A percentile compares a stretch with the other conserved stretches of the same genome.
phyloP scores from a whole-genome alignment of 1,284 basidiomycete genomes.

The Malassezia arunalokei region DNA sequence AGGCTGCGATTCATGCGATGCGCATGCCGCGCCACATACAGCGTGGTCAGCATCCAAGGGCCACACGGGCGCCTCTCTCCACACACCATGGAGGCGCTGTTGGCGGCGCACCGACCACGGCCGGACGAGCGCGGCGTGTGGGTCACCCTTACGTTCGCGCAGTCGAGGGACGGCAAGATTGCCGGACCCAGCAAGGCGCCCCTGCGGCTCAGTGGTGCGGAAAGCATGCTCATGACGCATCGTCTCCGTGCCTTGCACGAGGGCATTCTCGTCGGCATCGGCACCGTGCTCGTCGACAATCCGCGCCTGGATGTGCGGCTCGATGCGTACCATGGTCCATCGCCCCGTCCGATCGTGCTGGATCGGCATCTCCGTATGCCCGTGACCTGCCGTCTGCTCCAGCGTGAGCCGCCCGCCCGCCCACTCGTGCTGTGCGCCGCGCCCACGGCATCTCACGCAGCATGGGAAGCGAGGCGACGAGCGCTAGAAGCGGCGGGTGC shows the following conservation, averaged over 20 bases:
- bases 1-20: conserved; percentile 41
- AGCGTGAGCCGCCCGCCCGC: background rate
- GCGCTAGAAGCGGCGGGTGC: conserved; percentile 46
- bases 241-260: conserved; percentile 66
- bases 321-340: conserved; percentile 28
- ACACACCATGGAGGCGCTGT: background rate
- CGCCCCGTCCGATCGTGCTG: conserved; percentile 68
- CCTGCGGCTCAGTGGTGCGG: conserved; percentile 66
- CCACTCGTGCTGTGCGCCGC: conserved; percentile 52
- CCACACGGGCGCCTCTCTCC: background rate
- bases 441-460: conserved; percentile 19
- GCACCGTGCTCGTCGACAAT: conserved; percentile 76
- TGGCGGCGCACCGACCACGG: background rate
- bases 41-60: conserved; percentile 53
- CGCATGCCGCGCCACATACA: conserved; percentile 64
- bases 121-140: conserved; percentile 7
- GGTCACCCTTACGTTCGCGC: conserved; percentile 79
- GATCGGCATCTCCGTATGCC: conserved; percentile 63
- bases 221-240: conserved; percentile 88
- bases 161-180: conserved; percentile 84
- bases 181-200: conserved; percentile 63
- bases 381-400: conserved; percentile 59
- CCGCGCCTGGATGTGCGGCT: conserved; percentile 62
- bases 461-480: conserved; percentile 12
- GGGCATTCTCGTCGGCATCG: conserved; percentile 77